Evolutionary conservation across 306 rosid species (phyloP), one percentile per base, ranked within the genome.

Genomic region (Rosa persica): DNA sequence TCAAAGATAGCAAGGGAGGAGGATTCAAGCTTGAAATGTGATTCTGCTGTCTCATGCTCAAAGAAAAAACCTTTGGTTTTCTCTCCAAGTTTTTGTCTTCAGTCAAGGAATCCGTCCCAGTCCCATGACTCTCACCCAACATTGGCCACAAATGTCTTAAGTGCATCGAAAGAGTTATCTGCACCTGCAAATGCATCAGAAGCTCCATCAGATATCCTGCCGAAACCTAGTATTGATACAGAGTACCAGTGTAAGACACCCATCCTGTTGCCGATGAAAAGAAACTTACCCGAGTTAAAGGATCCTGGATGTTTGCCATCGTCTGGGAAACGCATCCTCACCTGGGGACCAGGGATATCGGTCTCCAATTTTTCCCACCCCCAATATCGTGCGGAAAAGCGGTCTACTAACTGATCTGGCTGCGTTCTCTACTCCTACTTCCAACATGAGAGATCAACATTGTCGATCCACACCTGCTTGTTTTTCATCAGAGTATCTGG

Each of bases 161-260:
- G 79, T 81, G 39, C 85, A 25, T 75, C 87, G 51, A 95, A 89
- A 78, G 93, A 87, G 48, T 62, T 87, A 51, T 84, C 87, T 61
- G 91, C 80, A 70, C 62, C 82, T 75, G 69, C 78, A 36, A 77
- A 78, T 83, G 85, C 55, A 5, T 64, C 76, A 74, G 95, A 91
- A 75, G 78, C 80, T 57, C 54, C 85, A 44, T 83, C 89, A 1
- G 93, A 79, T 81, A 78, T 89, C 73, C 75, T 78, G 12, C 73
- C 66, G 25, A 92, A 85, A 79, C 83, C 85, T 54, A 70, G 48
- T 58, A 25, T 70, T 74, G 99, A 96, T 81, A 61, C 90, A 67
- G 99, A 91, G 49, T 82, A 85, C 79, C 97, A 79, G 75, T 86
- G 79, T 73, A 96, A 91, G 81, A 91, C 98, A 10, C 98, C 99